These are phyloP conservation scores for Ustilago hordei DNA, from an alignment of 1,284 basidiomycete species.

Conservation along the genomic window DNA sequence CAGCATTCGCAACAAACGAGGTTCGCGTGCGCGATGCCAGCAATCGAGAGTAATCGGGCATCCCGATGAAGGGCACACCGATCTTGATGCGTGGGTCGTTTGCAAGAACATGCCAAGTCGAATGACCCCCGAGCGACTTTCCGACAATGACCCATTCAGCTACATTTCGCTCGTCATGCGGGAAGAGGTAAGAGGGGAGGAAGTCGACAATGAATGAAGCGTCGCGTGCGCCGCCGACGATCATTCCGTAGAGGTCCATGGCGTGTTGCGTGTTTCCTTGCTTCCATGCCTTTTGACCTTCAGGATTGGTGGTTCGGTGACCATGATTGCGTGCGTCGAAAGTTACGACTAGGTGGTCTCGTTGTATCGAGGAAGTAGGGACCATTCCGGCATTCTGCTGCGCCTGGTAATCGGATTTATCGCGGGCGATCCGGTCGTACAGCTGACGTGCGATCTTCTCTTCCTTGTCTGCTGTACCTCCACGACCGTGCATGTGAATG, in stretches of 20 bases:
- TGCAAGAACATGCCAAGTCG: conserved; percentile 78
- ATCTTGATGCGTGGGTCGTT: conserved; percentile 77
- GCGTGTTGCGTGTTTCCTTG: conserved; percentile 65
- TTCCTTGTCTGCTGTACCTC: conserved; percentile 59
- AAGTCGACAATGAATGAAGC: conserved; percentile 85
- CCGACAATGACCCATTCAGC: conserved; percentile 78
- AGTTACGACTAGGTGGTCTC: conserved; percentile 67
- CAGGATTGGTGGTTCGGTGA: conserved; percentile 60
- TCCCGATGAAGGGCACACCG: conserved; percentile 81
- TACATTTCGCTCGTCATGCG: conserved; percentile 76
- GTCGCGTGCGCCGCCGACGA: conserved; percentile 78
- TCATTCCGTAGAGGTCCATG: conserved; percentile 69
- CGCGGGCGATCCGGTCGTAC: conserved; percentile 51
- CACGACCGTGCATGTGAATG: conserved; percentile 66
- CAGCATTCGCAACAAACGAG: conserved; percentile 57
- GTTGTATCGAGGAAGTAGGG: conserved; percentile 24
- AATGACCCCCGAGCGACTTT: conserved; percentile 82
- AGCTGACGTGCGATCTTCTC: conserved; percentile 61
- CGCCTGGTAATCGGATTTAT: conserved; percentile 14
- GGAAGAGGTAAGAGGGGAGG: conserved; percentile 82
- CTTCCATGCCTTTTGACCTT: conserved; percentile 68
- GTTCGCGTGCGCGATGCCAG: conserved; percentile 56
- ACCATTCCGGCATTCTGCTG: conserved; percentile 31
- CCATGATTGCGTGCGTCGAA: conserved; percentile 71
- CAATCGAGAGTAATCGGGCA: conserved; percentile 76